These are phyloP conservation scores for Bipolaris sorokiniana DNA, from an alignment of 2,329 filamentous ascomycete genomes.

Conservation along the genomic window DNA sequence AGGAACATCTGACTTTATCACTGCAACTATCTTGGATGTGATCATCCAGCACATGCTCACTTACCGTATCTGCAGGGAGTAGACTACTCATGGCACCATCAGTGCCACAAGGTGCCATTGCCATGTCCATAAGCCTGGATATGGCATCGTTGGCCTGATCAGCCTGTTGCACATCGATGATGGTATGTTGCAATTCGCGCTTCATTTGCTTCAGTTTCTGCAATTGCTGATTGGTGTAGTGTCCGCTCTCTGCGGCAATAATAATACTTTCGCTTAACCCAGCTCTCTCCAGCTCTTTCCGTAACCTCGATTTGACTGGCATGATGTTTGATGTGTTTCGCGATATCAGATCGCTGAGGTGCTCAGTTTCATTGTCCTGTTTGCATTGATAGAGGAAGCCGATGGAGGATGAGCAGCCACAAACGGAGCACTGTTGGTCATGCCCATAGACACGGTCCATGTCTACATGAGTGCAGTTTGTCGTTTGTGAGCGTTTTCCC, in stretches of 20 bases:
- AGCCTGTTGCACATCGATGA: slow-evolving; percentile 30
- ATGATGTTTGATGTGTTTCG: slow-evolving; percentile 1
- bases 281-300: slow-evolving; percentile 35
- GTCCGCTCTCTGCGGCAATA: slow-evolving; percentile 39
- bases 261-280: slow-evolving; percentile 46
- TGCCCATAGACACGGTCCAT: slow-evolving; percentile 69
- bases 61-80: slow-evolving; percentile 20
- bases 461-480: slow-evolving; percentile 69
- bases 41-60: background rate
- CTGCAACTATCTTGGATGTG: background rate
- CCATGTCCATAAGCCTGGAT: slow-evolving; percentile 22
- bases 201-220: slow-evolving; percentile 42
- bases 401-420: slow-evolving; percentile 61
- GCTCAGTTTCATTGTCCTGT: slow-evolving; percentile 58
- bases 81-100: slow-evolving; percentile 31
- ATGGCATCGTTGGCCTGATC: slow-evolving; percentile 25
- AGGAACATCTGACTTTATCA: background rate
- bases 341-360: slow-evolving; percentile 13
- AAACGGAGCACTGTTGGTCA: slow-evolving; percentile 62
- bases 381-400: slow-evolving; percentile 79
- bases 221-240: slow-evolving; percentile 43
- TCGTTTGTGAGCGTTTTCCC: slow-evolving; percentile 28
- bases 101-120: slow-evolving; percentile 19
- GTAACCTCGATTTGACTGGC: slow-evolving; percentile 25
- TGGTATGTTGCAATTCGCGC: slow-evolving; percentile 36